These are phyloP conservation scores for Microcyclospora tardicrescens DNA, from an alignment of 2,329 filamentous ascomycete genomes.

Conservation along the genomic window DNA sequence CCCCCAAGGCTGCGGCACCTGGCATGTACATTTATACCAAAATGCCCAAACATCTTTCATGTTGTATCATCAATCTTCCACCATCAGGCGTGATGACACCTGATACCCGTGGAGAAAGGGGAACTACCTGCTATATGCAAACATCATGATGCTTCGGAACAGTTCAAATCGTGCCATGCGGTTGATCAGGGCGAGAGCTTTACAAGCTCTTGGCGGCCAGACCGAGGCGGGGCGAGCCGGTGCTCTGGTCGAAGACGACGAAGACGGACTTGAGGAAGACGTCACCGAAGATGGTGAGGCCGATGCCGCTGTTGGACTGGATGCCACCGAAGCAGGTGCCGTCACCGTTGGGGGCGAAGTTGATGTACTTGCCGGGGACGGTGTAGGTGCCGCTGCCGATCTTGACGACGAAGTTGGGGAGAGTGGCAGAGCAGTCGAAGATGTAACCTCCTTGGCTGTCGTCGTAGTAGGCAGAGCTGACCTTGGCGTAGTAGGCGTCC, in stretches of 20 bases:
- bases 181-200: no score
- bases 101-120: no score
- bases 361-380: conserved; percentile 43
- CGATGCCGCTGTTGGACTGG: conserved; percentile 47
- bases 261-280: conserved; percentile 61
- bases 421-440: conserved; percentile 37
- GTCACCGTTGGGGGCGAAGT: conserved; percentile 33
- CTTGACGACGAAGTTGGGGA: conserved; percentile 42
- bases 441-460: conserved; percentile 40
- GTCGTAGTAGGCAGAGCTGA: conserved; percentile 40
- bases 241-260: conserved; percentile 52
- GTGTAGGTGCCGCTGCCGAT: conserved; percentile 38
- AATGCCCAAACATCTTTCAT: no score
- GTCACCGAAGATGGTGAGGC: conserved; percentile 61
- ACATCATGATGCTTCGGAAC: no score
- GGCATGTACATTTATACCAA: no score
- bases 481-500: conserved; percentile 45
- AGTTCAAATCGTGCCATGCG: no score
- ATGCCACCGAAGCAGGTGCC: conserved; percentile 60
- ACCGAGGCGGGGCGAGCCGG: conserved; percentile 28
- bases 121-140: no score
- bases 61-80: no score
- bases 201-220: conserved; percentile 21
- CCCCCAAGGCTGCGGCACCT: no score
- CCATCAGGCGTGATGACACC: no score